These are phyloP conservation scores for Fallopia convolvulus DNA, from an alignment of 148 eudicot genomes.

Conservation along the genomic window DNA sequence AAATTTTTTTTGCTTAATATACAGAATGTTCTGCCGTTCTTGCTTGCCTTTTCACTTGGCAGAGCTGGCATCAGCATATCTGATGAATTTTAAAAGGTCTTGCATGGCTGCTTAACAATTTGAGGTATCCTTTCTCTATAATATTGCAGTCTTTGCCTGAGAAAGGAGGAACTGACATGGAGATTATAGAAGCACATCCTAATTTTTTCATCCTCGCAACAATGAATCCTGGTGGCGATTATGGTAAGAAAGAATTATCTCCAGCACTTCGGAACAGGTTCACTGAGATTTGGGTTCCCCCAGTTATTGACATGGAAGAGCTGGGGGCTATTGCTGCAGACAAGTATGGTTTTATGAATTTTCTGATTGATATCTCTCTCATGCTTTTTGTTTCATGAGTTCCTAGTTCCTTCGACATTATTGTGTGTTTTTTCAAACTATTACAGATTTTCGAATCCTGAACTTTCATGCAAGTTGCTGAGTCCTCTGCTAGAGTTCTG, in stretches of 20 bases:
- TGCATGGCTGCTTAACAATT: background rate
- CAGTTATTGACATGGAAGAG: conserved; percentile 62
- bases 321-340: conserved; percentile 58
- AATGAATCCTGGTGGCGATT: conserved; percentile 99
- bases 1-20: background rate
- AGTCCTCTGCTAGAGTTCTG: conserved; percentile 67
- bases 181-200: conserved; percentile 66
- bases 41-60: background rate
- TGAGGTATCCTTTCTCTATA: background rate
- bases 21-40: background rate
- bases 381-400: background rate
- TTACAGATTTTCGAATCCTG: conserved; percentile 48
- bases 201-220: conserved; percentile 92
- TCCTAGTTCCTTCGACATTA: background rate
- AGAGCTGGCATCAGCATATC: background rate
- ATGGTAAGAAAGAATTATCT: conserved; percentile 91
- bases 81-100: background rate
- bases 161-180: conserved; percentile 82
- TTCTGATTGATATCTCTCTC: background rate
- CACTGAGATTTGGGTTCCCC: conserved; percentile 98
- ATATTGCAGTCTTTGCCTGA: conserved; percentile 77
- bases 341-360: conserved; percentile 34
- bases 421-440: background rate
- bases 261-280: conserved; percentile 98
- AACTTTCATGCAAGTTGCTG: conserved; percentile 34